A percentile compares a stretch with the other conserved stretches of the same genome.
These are phyloP conservation scores for Phaeodactylum tricornutum DNA, from an alignment of 108 stramenopile species.

Conservation along the genomic window DNA sequence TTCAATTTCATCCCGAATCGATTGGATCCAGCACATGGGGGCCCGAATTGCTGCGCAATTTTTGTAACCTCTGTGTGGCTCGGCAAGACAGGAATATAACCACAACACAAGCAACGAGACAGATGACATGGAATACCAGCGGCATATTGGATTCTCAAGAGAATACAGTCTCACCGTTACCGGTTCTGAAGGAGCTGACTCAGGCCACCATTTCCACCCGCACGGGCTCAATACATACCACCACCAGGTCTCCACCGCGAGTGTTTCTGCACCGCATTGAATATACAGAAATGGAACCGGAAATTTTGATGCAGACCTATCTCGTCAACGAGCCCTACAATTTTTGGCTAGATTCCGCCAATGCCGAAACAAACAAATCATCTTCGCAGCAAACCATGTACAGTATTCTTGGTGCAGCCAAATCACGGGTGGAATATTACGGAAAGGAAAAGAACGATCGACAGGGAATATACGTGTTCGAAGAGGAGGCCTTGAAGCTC, in stretches of 20 bases:
- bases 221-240: too few species aligned
- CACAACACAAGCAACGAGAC: neutral
- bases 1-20: slow-evolving; percentile 94
- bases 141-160: too few species aligned
- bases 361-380: too few species aligned
- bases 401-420: slow-evolving; percentile 1
- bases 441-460: slow-evolving; percentile 9
- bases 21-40: slow-evolving; percentile 73
- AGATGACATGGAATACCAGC: neutral
- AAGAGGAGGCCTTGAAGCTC: neutral
- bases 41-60: slow-evolving; percentile 40
- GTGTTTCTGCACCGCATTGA: too few species aligned
- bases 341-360: neutral
- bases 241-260: too few species aligned
- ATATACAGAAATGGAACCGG: too few species aligned
- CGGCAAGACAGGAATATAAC: neutral
- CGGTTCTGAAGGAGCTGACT: too few species aligned
- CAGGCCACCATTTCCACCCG: too few species aligned
- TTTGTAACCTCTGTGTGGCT: slow-evolving; percentile 35
- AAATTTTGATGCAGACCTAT: too few species aligned
- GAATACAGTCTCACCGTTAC: too few species aligned
- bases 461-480: neutral
- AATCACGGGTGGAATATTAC: slow-evolving; percentile 8
- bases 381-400: too few species aligned
- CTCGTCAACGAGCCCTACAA: too few species aligned